Evolutionary conservation across 2,329 filamentous ascomycete genomes (phyloP).

Genomic region (Colletotrichum lini): DNA sequence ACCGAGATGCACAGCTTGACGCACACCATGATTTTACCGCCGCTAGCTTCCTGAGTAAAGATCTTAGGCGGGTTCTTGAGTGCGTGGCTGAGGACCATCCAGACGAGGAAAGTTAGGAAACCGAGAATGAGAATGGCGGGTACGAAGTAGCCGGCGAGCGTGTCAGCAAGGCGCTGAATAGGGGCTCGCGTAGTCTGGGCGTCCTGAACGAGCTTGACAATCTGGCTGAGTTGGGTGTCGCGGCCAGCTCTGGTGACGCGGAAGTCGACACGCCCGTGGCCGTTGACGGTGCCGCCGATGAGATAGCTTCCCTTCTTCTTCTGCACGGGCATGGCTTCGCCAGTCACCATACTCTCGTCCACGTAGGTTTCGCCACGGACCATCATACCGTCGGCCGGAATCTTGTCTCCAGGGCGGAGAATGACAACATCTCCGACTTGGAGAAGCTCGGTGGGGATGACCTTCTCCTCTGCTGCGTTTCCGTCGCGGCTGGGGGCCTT

Average conservation of each 20-base stretch:
- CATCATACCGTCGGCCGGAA: slow-evolving; percentile 91
- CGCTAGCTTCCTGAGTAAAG: slow-evolving; percentile 84
- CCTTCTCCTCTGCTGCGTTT: slow-evolving; percentile 81
- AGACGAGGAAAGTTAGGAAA: slow-evolving; percentile 85
- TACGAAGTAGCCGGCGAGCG: slow-evolving; percentile 93
- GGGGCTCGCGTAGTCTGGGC: slow-evolving; percentile 95
- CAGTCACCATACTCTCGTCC: slow-evolving; percentile 98
- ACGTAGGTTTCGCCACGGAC: slow-evolving; percentile 93
- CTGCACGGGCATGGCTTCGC: slow-evolving; percentile 94
- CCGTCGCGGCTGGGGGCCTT: slow-evolving; percentile 64
- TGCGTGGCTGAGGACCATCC: slow-evolving; percentile 95
- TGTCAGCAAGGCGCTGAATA: slow-evolving; percentile 93
- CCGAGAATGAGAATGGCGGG: slow-evolving; percentile 90
- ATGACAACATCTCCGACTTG: slow-evolving; percentile 95
- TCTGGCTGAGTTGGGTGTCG: slow-evolving; percentile 97
- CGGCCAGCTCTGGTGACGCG: slow-evolving; percentile 92
- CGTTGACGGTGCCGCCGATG: slow-evolving; percentile 96
- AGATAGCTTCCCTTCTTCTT: slow-evolving; percentile 85
- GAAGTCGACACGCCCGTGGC: slow-evolving; percentile 91
- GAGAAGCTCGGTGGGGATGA: slow-evolving; percentile 94
- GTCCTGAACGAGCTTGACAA: slow-evolving; percentile 97
- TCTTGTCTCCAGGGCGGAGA: slow-evolving; percentile 94
- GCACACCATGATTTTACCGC: slow-evolving; percentile 96
- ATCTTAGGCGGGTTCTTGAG: slow-evolving; percentile 88
- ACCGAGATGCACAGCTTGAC: slow-evolving; percentile 98